These are phyloP conservation scores for Hydrangea macrophylla DNA, from an alignment of 148 eudicot genomes.

Conservation along the genomic window DNA sequence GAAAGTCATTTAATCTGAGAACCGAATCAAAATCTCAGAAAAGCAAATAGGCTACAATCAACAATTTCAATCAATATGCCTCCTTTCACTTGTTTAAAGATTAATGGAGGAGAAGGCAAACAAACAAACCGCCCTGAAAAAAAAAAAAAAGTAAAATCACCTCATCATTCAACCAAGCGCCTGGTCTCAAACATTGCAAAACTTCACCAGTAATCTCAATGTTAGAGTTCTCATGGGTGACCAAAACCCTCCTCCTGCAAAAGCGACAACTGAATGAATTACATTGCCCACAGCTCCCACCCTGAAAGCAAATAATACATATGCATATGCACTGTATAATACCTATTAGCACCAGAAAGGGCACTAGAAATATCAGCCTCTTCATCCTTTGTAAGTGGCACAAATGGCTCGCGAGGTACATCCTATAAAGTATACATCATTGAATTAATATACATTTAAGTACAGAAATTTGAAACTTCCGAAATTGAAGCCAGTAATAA, in stretches of 20 bases:
- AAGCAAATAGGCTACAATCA: background rate
- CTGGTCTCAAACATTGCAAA: constrained; percentile 72
- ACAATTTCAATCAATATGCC: background rate
- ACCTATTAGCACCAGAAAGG: constrained; percentile 51
- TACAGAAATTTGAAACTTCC: background rate
- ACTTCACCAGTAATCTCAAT: constrained; percentile 77
- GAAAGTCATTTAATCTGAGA: constrained; percentile 5
- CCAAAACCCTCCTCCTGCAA: constrained; percentile 64
- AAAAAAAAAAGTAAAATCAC: constrained; percentile 28
- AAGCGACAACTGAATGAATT: constrained; percentile 8
- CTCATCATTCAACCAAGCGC: constrained; percentile 94
- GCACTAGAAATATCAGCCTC: constrained; percentile 51
- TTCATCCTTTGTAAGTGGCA: constrained; percentile 68
- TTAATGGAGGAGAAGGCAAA: background rate
- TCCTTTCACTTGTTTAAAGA: background rate
- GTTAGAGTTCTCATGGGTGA: constrained; percentile 70
- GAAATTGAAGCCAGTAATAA: background rate
- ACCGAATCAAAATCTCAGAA: constrained; percentile 12
- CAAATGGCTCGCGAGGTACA: constrained; percentile 47
- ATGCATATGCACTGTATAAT: constrained; percentile 19
- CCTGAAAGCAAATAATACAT: constrained; percentile 1
- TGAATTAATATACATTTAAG: constrained; percentile 10
- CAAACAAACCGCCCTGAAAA: background rate
- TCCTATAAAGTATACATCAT: constrained; percentile 33
- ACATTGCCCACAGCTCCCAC: constrained; percentile 3